Evolutionary conservation across 2,329 filamentous ascomycete genomes (phyloP), one percentile per base, ranked within the genome.

Genomic region (Corinectria fuckeliana): DNA sequence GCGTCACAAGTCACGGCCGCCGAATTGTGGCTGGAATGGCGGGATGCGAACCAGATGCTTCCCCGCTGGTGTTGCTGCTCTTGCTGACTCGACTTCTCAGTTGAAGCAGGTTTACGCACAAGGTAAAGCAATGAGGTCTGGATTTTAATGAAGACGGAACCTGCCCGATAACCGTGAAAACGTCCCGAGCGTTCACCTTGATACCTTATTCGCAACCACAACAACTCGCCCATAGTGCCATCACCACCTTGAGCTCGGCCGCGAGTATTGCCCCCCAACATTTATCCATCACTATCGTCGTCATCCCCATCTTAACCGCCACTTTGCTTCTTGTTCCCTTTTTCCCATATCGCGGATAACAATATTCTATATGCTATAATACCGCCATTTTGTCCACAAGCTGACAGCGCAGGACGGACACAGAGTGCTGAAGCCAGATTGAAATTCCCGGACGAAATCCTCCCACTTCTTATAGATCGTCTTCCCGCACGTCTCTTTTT

Each of bases 331-430:
- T 50, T n/a, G n/a, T n/a, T n/a, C n/a, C n/a, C n/a, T n/a, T n/a
- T n/a, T n/a, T n/a, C n/a, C n/a, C n/a, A n/a, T n/a, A n/a, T n/a
- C n/a, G n/a, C n/a, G n/a, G n/a, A n/a, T n/a, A n/a, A n/a, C n/a
- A n/a, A n/a, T n/a, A n/a, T n/a, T n/a, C n/a, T n/a, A n/a, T n/a
- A n/a, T n/a, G n/a, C n/a, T n/a, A n/a, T n/a, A n/a, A n/a, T n/a
- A n/a, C n/a, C n/a, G n/a, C n/a, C n/a, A n/a, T n/a, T n/a, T n/a
- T n/a, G n/a, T n/a, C 45, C 45, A 42, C 30, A 68, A 55, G 5
- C 20, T 32, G 9, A 61, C 3, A 26, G 58, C 53, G 25, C 69
- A 66, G 8, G 44, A 59, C 34, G 70, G 69, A 14, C 70, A 72
- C 56, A n/a, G n/a, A n/a, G n/a, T n/a, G n/a, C n/a, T n/a, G n/a